These are phyloP conservation scores for Candida coquimbonensis DNA, from an alignment of 805 yeast genomes.

Conservation along the genomic window DNA sequence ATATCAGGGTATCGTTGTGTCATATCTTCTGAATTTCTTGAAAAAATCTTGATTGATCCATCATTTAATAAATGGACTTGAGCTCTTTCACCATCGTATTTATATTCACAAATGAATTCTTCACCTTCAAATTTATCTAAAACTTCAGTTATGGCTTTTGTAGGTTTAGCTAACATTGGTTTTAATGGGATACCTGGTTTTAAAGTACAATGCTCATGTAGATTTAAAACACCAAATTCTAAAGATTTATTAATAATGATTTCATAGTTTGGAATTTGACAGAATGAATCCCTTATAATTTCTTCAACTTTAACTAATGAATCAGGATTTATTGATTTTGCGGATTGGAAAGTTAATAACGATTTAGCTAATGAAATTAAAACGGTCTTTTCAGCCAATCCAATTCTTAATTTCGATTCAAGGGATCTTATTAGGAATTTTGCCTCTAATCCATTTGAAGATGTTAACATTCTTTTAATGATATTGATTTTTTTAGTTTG, in stretches of 20 bases:
- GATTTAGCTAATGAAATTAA: constrained; percentile 81
- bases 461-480: constrained; percentile 78
- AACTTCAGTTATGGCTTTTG: constrained; percentile 88
- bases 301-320: constrained; percentile 63
- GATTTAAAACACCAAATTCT: constrained; percentile 57
- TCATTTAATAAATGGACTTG: constrained; percentile 72
- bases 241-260: constrained; percentile 61
- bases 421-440: constrained; percentile 83
- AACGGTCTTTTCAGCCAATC: constrained; percentile 90
- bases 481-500: constrained; percentile 71
- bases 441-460: constrained; percentile 82
- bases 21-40: constrained; percentile 96
- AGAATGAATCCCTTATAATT: constrained; percentile 74
- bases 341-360: constrained; percentile 52
- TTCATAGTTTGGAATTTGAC: constrained; percentile 88
- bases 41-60: constrained; percentile 71
- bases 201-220: constrained; percentile 62
- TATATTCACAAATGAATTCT: constrained; percentile 90
- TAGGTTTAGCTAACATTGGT: constrained; percentile 98
- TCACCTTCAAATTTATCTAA: constrained; percentile 81
- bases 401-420: constrained; percentile 90
- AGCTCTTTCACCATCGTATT: constrained; percentile 97
- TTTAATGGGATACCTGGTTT: constrained; percentile 92
- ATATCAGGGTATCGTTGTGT: constrained; percentile 92
- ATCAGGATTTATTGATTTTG: constrained; percentile 32